phyloP scores from a whole-genome alignment of 768 basidiomycete species.

The Tylopilus subfusipes region DNA sequence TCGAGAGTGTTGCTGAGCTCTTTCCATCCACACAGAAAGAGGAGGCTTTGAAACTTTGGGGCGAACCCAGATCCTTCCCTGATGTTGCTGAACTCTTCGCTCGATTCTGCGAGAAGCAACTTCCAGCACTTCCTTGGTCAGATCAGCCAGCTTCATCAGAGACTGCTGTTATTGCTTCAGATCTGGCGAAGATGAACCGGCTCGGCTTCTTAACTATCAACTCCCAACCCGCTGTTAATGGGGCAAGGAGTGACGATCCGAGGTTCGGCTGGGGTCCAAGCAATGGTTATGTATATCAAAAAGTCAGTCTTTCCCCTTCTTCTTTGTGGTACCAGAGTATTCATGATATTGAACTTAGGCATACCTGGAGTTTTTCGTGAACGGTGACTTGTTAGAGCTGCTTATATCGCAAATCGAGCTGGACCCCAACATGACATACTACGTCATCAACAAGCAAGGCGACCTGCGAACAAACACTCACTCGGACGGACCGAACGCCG shows the following conservation, averaged over 20 bases:
- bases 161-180: slow-evolving; percentile 72
- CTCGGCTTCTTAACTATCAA: slow-evolving; percentile 96
- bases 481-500: slow-evolving; percentile 95
- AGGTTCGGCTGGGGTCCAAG: slow-evolving; percentile 91
- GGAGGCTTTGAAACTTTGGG: slow-evolving; percentile 87
- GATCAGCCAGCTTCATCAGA: slow-evolving; percentile 84
- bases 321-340: neutral
- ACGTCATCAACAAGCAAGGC: slow-evolving; percentile 94
- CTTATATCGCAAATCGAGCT: slow-evolving; percentile 81
- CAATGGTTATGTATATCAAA: slow-evolving; percentile 95
- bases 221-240: slow-evolving; percentile 94
- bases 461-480: slow-evolving; percentile 94
- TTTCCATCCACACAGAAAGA: slow-evolving; percentile 60
- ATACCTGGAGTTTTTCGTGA: slow-evolving; percentile 94
- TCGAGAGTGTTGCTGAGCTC: slow-evolving; percentile 5
- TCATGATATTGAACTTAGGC: slow-evolving; percentile 49
- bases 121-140: slow-evolving; percentile 90
- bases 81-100: slow-evolving; percentile 77
- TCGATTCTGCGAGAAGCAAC: slow-evolving; percentile 72
- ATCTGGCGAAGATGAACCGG: slow-evolving; percentile 82
- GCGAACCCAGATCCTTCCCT: slow-evolving; percentile 59
- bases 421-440: slow-evolving; percentile 89
- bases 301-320: slow-evolving; percentile 43
- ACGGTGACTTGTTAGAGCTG: slow-evolving; percentile 63
- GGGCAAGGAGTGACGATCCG: slow-evolving; percentile 78